Evolutionary conservation across 805 yeast genomes (phyloP), one percentile per base, ranked within the genome.

Genomic region (Ogataea paraovalis): DNA sequence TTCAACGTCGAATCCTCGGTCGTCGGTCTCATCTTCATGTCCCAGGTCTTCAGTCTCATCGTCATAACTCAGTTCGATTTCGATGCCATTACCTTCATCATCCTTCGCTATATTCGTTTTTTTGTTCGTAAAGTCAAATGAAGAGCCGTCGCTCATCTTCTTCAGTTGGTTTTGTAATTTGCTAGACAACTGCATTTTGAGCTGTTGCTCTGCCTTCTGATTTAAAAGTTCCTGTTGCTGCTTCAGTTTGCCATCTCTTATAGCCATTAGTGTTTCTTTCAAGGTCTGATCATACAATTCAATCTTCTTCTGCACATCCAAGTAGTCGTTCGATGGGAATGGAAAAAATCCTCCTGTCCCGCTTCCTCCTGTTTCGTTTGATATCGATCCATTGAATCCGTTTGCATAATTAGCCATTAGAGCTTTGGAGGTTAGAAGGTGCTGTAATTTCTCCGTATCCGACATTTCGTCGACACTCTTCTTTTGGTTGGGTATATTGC

Each of bases 241-340:
- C 22, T 47, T 43, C 18, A 48, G 12, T 36, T 46, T 45, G 3
- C 57, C 54, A 28, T 42, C 50, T 34, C 50, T 55, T 3, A 56
- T 53, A 1, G 56, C 56, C 39, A 47, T 41, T 12, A 57, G 23
- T 7, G 59, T 53, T 19, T 48, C 52, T 44, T 51, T 57, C 25
- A 57, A 33, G 2, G 59, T 54, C 30, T 52, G 45, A 34, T 55
- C 59, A 34, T 58, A 58, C 3, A 51, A 19, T 12, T 53, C 53
- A 20, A 57, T 27, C 39, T 48, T 57, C 23, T 48, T 47, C 20
- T 55, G 57, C 10, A 55, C 46, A 32, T 56, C 50, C 30, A 48
- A 45, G 16, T 46, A 44, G 42, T 45, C 52, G 41, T 27, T 39
- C 25, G 44, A 39, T 7, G 56, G 46, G 33, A 50, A 46, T 2